Percentiles rank a stretch among this genome's conserved stretches.
These are phyloP conservation scores for Pistacia vera DNA, from an alignment of 345 rosid genomes.

Conservation along the genomic window DNA sequence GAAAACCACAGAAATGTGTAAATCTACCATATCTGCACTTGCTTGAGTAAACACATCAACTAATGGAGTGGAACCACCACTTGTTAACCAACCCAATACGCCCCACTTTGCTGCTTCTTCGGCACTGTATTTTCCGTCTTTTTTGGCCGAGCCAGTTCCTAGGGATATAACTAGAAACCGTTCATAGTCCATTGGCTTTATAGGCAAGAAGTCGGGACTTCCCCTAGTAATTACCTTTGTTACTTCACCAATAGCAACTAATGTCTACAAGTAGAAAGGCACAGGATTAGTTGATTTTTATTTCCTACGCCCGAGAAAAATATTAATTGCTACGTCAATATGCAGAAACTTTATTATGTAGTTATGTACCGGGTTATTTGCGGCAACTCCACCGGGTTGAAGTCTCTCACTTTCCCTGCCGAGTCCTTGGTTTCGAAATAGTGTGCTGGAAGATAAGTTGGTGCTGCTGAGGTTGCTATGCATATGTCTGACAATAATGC, in stretches of 20 bases:
- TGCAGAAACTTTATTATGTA: no score
- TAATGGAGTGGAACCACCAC: slow-evolving; percentile 35
- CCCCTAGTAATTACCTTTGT: slow-evolving; percentile 38
- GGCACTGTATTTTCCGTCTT: slow-evolving; percentile 33
- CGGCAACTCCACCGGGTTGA: slow-evolving; percentile 59
- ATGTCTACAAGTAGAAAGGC: slow-evolving; percentile 34
- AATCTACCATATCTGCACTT: slow-evolving; percentile 55
- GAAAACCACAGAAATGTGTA: slow-evolving; percentile 42
- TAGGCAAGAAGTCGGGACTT: slow-evolving; percentile 26
- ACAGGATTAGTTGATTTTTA: neutral
- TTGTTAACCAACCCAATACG: slow-evolving; percentile 40
- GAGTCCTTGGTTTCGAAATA: slow-evolving; percentile 34
- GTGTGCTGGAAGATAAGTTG: slow-evolving; percentile 56
- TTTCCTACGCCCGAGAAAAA: no score
- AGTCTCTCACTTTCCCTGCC: slow-evolving; percentile 28
- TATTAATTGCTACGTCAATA: no score
- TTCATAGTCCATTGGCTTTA: slow-evolving; percentile 37
- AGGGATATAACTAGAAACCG: slow-evolving; percentile 43
- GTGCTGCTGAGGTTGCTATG: slow-evolving; percentile 67
- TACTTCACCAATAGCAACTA: slow-evolving; percentile 57
- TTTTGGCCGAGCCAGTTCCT: slow-evolving; percentile 43
- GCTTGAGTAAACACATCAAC: slow-evolving; percentile 48
- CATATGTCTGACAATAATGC: slow-evolving; percentile 56
- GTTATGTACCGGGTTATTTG: slow-evolving; percentile 51
- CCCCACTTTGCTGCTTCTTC: slow-evolving; percentile 50